phyloP scores from a whole-genome alignment of 148 eudicot species.

The Amaranthus hypochondriacus region DNA sequence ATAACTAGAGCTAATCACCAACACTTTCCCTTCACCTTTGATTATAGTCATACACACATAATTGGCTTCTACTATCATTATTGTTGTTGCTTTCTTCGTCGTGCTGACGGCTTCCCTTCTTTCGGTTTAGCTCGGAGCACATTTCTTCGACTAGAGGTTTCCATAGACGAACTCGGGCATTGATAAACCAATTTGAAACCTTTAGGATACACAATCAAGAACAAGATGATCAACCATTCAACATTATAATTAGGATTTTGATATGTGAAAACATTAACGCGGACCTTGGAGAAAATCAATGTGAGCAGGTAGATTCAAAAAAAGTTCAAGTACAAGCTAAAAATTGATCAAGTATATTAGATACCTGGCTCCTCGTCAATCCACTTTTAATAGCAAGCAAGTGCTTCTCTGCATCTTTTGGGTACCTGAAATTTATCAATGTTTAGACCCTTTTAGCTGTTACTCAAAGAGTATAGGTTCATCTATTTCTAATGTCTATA shows the following conservation, averaged over 20 bases:
- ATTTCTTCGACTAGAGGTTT: conserved; percentile 91
- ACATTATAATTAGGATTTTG: neutral
- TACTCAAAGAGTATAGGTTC: neutral
- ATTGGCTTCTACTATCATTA: conserved; percentile 27
- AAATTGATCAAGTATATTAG: neutral
- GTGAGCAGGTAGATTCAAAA: neutral
- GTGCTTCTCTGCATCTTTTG: conserved; percentile 91
- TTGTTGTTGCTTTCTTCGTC: conserved; percentile 30
- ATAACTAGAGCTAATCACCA: too few species aligned
- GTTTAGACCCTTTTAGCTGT: neutral
- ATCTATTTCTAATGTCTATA: too few species aligned
- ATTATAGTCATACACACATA: conserved; percentile 25
- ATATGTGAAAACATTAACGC: too few species aligned
- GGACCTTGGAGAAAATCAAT: too few species aligned
- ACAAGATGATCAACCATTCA: neutral
- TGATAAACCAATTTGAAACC: conserved; percentile 96
- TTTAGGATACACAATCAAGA: conserved; percentile 21
- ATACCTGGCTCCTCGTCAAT: conserved; percentile 86
- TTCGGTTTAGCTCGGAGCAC: conserved; percentile 65
- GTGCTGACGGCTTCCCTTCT: conserved; percentile 34
- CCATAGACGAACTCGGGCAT: conserved; percentile 95
- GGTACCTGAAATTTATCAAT: conserved; percentile 52
- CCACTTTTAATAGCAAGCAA: conserved; percentile 86
- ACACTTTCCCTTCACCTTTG: conserved; percentile 16
- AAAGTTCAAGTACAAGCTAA: neutral